Evolutionary conservation across 768 basidiomycete genomes (phyloP).

Genomic region (Tulasnella sp.): DNA sequence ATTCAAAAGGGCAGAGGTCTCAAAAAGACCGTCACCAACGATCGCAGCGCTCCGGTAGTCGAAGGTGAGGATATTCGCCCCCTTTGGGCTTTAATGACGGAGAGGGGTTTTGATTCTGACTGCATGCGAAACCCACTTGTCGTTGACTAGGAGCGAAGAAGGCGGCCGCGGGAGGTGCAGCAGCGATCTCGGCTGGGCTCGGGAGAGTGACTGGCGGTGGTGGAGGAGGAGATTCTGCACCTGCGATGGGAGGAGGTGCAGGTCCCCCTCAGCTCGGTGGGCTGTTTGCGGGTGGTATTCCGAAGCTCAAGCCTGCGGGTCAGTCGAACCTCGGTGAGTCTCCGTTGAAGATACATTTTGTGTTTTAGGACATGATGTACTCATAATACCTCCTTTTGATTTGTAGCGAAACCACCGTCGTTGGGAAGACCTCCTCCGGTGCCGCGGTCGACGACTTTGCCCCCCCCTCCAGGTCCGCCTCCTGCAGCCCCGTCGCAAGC

Average conservation of each 20-base stretch:
- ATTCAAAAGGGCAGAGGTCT: constrained; percentile 75
- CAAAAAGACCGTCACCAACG: constrained; percentile 68
- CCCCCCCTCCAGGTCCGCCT: constrained; percentile 17
- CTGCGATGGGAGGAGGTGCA: constrained; percentile 29
- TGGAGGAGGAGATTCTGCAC: constrained; percentile 23
- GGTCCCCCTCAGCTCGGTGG: constrained; percentile 73
- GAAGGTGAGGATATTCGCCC: constrained; percentile 29
- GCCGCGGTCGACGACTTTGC: constrained; percentile 35
- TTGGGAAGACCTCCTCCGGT: constrained; percentile 58
- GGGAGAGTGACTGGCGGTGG: constrained; percentile 31
- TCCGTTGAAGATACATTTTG: background rate
- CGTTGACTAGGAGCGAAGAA: constrained; percentile 19
- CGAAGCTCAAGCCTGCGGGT: constrained; percentile 76
- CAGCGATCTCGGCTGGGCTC: constrained; percentile 28
- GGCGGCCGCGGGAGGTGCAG: constrained; percentile 22
- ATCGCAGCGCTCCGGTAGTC: constrained; percentile 58
- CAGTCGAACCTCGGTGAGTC: constrained; percentile 43
- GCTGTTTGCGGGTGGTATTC: constrained; percentile 85
- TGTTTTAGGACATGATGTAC: too few species aligned
- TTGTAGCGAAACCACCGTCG: constrained; percentile 45
- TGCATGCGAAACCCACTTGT: background rate
- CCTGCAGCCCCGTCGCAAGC: constrained; percentile 22
- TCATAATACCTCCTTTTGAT: too few species aligned
- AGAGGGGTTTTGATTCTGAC: background rate
- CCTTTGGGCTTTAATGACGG: background rate